A percentile compares a stretch with the other conserved stretches of the same genome.
Evolutionary conservation across 108 stramenopile genomes (phyloP).

Genomic region (Fistulifera pelliculosa): DNA sequence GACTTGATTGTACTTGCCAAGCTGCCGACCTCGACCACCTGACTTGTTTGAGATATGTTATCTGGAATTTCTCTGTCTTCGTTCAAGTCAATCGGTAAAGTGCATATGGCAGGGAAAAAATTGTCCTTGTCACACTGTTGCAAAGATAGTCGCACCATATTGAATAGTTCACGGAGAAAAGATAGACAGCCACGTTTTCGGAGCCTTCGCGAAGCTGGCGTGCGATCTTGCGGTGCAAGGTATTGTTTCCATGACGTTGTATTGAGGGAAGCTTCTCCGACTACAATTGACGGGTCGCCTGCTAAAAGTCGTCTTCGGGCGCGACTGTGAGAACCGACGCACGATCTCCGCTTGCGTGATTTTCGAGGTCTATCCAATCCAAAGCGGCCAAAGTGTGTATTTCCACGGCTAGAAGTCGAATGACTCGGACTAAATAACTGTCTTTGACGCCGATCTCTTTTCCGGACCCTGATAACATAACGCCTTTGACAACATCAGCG

Average conservation of each 20-base stretch:
- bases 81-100: constrained; percentile 37
- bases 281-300: constrained; percentile 21
- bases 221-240: constrained; percentile 71
- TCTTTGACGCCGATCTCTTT: constrained; percentile 22
- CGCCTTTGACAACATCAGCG: constrained; percentile 76
- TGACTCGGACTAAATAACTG: constrained; percentile 57
- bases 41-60: constrained; percentile 8
- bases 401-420: constrained; percentile 56
- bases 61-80: constrained; percentile 15
- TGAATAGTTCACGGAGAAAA: constrained; percentile 77
- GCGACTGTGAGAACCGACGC: constrained; percentile 1
- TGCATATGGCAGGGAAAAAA: constrained; percentile 58
- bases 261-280: constrained; percentile 12
- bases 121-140: constrained; percentile 82
- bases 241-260: constrained; percentile 67
- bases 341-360: background rate
- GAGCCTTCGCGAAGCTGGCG: constrained; percentile 47
- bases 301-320: constrained; percentile 7
- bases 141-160: constrained; percentile 72
- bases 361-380: constrained; percentile 45
- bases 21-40: constrained; percentile 12
- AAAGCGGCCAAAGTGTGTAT: constrained; percentile 36
- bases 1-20: constrained; percentile 8
- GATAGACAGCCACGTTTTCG: constrained; percentile 62
- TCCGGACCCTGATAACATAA: constrained; percentile 33